Evolutionary conservation across 257 asterid species (phyloP).

Genomic region (Eustoma russellianum): DNA sequence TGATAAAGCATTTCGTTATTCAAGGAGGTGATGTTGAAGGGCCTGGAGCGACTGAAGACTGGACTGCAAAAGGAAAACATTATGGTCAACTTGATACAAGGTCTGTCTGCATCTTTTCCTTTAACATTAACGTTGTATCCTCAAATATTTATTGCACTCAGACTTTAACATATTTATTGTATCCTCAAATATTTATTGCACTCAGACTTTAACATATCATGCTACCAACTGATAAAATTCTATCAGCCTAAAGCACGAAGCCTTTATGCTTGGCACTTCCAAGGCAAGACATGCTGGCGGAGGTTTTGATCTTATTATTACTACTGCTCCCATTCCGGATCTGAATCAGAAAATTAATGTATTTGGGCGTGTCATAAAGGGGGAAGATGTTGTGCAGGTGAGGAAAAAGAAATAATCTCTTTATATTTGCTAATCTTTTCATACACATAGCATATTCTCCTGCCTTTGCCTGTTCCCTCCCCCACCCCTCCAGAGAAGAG

Average conservation of each 20-base stretch:
- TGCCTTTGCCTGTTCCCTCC: not conserved
- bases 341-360: slow-evolving; percentile 74
- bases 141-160: not conserved
- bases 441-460: not conserved
- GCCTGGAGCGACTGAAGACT: slow-evolving; percentile 63
- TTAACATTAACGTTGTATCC: not conserved
- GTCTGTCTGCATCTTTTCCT: slow-evolving; percentile 25
- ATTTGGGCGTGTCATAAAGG: slow-evolving; percentile 86
- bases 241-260: slow-evolving; percentile 73
- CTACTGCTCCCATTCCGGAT: slow-evolving; percentile 90
- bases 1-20: slow-evolving; percentile 79
- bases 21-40: slow-evolving; percentile 79
- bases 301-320: slow-evolving; percentile 72
- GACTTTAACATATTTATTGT: slow-evolving; percentile 7
- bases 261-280: slow-evolving; percentile 95
- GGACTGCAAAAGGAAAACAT: slow-evolving; percentile 89
- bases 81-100: slow-evolving; percentile 84
- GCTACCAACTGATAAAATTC: not conserved
- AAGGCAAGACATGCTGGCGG: slow-evolving; percentile 52
- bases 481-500: not conserved
- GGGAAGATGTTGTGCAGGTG: slow-evolving; percentile 98
- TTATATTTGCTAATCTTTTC: not conserved
- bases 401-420: not conserved
- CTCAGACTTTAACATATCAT: slow-evolving; percentile 4
- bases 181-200: not conserved